phyloP scores from a whole-genome alignment of 176 grass and related monocot genomes.

The Aegilops speltoides region DNA sequence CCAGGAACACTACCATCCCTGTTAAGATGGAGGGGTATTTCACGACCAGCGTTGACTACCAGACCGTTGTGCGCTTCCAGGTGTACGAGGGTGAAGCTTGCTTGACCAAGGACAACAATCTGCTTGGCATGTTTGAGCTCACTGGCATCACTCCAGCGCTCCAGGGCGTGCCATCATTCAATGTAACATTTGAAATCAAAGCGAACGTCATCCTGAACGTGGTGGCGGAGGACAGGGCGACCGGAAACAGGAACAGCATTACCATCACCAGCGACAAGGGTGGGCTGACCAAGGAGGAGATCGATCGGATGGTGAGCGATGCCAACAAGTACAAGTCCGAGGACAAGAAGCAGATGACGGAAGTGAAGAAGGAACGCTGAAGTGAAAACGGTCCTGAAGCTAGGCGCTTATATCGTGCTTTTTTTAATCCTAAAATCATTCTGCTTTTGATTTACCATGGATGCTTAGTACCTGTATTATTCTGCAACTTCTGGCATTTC shows the following conservation, averaged over 20 bases:
- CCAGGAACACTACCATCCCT: no score
- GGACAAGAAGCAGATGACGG: not conserved
- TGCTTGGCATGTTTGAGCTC: accelerated
- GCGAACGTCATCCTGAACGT: not conserved
- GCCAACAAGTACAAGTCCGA: not conserved
- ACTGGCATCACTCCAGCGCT: not conserved
- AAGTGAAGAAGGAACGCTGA: not conserved
- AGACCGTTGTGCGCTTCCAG: not conserved
- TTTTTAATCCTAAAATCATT: no score
- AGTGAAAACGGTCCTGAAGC: no score
- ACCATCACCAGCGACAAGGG: not conserved
- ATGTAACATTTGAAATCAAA: not conserved
- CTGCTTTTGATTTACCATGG: no score
- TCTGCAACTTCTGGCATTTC: no score
- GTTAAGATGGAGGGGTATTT: accelerated
- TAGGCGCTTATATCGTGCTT: no score
- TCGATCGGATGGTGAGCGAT: not conserved
- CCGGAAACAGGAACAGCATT: not conserved
- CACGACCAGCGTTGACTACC: accelerated
- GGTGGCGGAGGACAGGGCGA: not conserved
- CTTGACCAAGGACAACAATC: accelerated
- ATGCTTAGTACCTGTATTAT: no score
- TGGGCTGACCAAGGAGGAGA: not conserved
- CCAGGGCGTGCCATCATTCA: accelerated
- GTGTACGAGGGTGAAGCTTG: not conserved